phyloP scores from a whole-genome alignment of 257 asterid species.

The Scutellaria barbata region DNA sequence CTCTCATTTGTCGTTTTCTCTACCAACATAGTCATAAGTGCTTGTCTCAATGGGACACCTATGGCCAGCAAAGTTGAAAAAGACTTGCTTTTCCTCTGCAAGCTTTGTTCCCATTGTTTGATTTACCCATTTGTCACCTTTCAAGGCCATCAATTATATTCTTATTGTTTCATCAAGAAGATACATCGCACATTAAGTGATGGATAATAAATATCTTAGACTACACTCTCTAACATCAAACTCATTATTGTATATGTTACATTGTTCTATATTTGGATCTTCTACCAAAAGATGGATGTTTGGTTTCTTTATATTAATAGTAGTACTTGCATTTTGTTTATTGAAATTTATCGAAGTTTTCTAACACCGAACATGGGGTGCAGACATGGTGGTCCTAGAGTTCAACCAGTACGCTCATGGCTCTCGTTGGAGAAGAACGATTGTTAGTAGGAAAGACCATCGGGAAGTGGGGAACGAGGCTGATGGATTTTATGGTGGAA shows the following conservation, averaged over 20 bases:
- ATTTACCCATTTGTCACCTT: no score
- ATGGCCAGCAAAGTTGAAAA: constrained; percentile 59
- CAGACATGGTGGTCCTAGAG: constrained; percentile 74
- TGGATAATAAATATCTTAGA: no score
- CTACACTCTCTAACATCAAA: no score
- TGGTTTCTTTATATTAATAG: no score
- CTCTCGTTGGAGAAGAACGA: constrained; percentile 77
- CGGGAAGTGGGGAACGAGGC: constrained; percentile 77
- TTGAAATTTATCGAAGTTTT: no score
- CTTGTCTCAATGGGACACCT: constrained; percentile 58
- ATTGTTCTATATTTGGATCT: no score
- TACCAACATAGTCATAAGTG: constrained; percentile 58
- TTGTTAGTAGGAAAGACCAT: constrained; percentile 64
- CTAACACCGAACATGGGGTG: constrained; percentile 19
- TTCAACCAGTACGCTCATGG: constrained; percentile 81
- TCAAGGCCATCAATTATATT: no score
- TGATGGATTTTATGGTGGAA: constrained; percentile 82
- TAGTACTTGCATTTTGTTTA: no score
- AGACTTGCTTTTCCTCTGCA: constrained; percentile 38
- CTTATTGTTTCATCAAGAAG: no score
- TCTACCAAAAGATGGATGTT: no score
- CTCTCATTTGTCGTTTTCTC: constrained; percentile 47
- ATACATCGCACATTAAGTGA: no score
- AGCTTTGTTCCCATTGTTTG: neutral
- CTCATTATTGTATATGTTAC: no score